Conservation (phyloP, 441 rosid genomes). For the Theobroma grandiflorum region DNA sequence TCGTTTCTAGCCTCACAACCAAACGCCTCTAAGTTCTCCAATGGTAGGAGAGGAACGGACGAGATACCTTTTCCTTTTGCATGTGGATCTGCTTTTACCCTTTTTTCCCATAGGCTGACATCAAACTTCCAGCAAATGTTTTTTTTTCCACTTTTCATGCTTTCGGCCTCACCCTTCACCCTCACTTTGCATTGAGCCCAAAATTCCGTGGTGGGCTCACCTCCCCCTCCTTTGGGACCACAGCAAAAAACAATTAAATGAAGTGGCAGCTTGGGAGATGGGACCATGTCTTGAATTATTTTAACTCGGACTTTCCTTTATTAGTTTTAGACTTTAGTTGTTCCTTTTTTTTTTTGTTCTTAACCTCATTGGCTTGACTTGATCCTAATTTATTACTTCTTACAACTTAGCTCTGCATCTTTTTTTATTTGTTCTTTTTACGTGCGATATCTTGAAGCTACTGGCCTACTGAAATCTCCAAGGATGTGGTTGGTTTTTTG, state of each 20-base stretch:
- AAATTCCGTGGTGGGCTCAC: constrained; percentile 30
- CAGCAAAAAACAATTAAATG: not conserved
- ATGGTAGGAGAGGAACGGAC: not conserved
- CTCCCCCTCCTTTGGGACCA: constrained; percentile 38
- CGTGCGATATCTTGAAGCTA: not conserved
- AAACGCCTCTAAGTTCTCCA: not conserved
- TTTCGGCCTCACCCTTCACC: constrained; percentile 22
- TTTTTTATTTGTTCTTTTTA: not conserved
- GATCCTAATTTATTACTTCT: not conserved
- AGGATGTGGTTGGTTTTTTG: no score
- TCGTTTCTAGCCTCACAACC: not conserved
- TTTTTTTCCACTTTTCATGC: constrained; percentile 20
- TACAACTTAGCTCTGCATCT: not conserved
- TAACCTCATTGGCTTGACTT: not conserved
- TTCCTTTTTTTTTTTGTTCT: not conserved
- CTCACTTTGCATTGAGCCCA: constrained; percentile 22
- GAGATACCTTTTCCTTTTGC: constrained; percentile 24
- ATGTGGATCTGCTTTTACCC: constrained; percentile 37
- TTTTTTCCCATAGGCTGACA: constrained; percentile 14
- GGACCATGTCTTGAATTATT: constrained; percentile 28
- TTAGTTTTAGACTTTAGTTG: constrained; percentile 5
- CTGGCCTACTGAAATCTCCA: not conserved
- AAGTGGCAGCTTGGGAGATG: constrained; percentile 25
- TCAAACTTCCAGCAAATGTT: constrained; percentile 8
- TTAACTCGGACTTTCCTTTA: not conserved